Base-by-base conservation (phyloP, 129 eudicot species). In the Chrysanthemum makinoi region DNA sequence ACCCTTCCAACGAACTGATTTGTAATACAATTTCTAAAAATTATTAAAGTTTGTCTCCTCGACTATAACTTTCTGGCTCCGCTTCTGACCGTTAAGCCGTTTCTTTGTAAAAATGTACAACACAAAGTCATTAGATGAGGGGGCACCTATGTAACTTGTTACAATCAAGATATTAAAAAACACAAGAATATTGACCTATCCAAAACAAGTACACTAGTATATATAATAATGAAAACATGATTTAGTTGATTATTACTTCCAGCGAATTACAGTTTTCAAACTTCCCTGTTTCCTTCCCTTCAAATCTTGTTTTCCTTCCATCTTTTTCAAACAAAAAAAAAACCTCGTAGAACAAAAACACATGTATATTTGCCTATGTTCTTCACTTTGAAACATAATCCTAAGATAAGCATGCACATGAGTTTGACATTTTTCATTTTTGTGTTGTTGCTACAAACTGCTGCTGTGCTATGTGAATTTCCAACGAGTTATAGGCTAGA, bases 401-500 rank as follows among this genome's bases (percentile, higher is more conserved):
- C 16, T 72, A 48, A 47, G 68, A 72, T 24, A 48, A 24, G 26
- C 33, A 50, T 71, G 72, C 26, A 68, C 67, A 73, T 28, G 54
- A 70, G 70, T 59, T 68, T 72, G 47, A 55, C 74, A 35, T 77
- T 73, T 67, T 26, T 75, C 55, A 47, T 54, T 1, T 10, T 78
- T 24, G 15, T 70, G 51, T 15, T 80, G 50, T 15, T 77, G 20
- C 19, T 68, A 28, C 70, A 73, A 77, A 72, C 76, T 60, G 81
- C 69, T 63, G 83, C 53, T 70, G 87, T 79, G 64, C 60, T 70
- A 7, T 44, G 66, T 75, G 84, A 70, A 0, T 75, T 84, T 47
- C 88, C 86, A 83, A 79, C 81, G 64, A 79, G 72, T 63, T 44
- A 90, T 62, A 82, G 72, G 8, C 77, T 95, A 66, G 89, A 95